These are phyloP conservation scores for Cryptococcus sp. DNA, from an alignment of 1,284 basidiomycete genomes.

Conservation along the genomic window DNA sequence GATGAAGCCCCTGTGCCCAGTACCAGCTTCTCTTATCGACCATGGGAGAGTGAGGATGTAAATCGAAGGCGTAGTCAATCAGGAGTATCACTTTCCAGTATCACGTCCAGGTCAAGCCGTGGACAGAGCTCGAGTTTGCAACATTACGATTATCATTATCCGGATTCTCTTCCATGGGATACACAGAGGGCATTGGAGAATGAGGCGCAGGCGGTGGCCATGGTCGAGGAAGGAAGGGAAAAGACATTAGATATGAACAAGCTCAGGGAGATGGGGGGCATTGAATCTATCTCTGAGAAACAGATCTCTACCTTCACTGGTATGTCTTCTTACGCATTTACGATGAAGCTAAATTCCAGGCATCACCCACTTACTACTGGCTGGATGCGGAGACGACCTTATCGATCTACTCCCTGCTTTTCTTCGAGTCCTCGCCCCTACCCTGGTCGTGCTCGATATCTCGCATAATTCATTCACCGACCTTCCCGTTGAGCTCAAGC, in stretches of 20 bases:
- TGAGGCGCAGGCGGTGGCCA: conserved; percentile 34
- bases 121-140: not conserved
- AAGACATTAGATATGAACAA: conserved; percentile 34
- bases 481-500: conserved; percentile 70
- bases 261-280: conserved; percentile 40
- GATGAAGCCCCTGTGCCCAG: conserved; percentile 5
- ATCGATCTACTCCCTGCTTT: conserved; percentile 64
- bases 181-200: conserved; percentile 4
- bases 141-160: conserved; percentile 15
- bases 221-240: conserved; percentile 42
- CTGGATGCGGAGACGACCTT: conserved; percentile 64
- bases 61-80: conserved; percentile 36
- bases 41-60: conserved; percentile 26
- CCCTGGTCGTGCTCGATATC: conserved; percentile 83
- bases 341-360: conserved; percentile 52
- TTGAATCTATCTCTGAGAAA: conserved; percentile 26
- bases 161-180: conserved; percentile 24
- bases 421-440: conserved; percentile 65
- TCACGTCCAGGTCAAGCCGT: conserved; percentile 19
- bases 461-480: conserved; percentile 77
- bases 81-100: conserved; percentile 28
- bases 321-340: conserved; percentile 9
- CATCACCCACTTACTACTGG: conserved; percentile 82
- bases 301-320: conserved; percentile 28
- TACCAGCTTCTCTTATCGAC: conserved; percentile 23